phyloP scores from a whole-genome alignment of 306 rosid genomes.

The Rosa chinensis region DNA sequence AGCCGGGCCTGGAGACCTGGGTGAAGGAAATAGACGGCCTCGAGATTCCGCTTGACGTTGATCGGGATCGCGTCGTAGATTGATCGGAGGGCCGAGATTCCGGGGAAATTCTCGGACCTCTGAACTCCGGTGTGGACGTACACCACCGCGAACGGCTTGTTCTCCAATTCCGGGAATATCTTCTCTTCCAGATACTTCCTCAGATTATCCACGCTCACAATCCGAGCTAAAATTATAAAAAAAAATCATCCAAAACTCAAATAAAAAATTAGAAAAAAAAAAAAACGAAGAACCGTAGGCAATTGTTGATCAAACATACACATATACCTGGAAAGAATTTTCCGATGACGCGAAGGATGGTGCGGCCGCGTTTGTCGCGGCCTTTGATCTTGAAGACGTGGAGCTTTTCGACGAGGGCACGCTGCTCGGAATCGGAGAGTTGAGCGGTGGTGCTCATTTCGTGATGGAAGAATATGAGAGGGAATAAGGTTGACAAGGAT shows the following conservation, averaged over 20 bases:
- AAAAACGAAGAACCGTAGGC: neutral
- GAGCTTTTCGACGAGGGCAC: conserved; percentile 55
- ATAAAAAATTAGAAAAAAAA: neutral
- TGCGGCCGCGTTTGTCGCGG: conserved; percentile 69
- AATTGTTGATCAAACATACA: neutral
- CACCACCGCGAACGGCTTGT: conserved; percentile 60
- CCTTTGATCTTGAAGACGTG: conserved; percentile 82
- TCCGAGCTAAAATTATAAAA: conserved; percentile 42
- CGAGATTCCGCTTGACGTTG: conserved; percentile 68
- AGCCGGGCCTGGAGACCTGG: conserved; percentile 83
- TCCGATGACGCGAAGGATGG: conserved; percentile 73
- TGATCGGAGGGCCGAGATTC: conserved; percentile 69
- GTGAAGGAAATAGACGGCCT: conserved; percentile 76
- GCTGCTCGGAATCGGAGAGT: conserved; percentile 52
- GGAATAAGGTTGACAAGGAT: neutral
- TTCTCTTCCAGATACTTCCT: conserved; percentile 67
- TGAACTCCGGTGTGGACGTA: conserved; percentile 83
- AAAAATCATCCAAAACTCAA: neutral
- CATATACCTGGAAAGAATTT: conserved; percentile 83
- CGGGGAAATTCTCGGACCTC: conserved; percentile 79
- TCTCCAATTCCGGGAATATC: conserved; percentile 60
- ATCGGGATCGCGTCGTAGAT: conserved; percentile 82
- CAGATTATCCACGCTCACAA: conserved; percentile 60
- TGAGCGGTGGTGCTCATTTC: conserved; percentile 8
- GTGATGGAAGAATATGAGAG: neutral